These are phyloP conservation scores for Tolypocladium cylindrosporum DNA, from an alignment of 2,329 filamentous ascomycete genomes.

Conservation along the genomic window DNA sequence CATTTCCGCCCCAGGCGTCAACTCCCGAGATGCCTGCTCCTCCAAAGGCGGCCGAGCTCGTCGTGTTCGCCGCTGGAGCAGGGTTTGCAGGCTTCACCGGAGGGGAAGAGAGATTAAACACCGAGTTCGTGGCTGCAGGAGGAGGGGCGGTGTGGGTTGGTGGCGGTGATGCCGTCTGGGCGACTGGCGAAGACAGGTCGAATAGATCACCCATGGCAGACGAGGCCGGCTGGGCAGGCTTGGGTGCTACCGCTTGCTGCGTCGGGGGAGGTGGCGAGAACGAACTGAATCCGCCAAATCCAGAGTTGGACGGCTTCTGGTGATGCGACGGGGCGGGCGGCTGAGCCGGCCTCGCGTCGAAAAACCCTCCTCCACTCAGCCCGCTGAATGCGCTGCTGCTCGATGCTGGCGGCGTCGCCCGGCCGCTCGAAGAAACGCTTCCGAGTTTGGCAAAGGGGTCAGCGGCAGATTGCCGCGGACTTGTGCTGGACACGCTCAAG, in stretches of 20 bases:
- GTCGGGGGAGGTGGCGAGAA: slow-evolving; percentile 37
- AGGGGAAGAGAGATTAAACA: slow-evolving; percentile 68
- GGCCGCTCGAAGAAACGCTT: slow-evolving; percentile 21
- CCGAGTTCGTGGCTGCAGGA: slow-evolving; percentile 43
- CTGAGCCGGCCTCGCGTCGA: slow-evolving; percentile 62
- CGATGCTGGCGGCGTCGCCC: slow-evolving; percentile 22
- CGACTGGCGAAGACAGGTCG: slow-evolving; percentile 53
- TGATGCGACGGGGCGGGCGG: slow-evolving; percentile 39
- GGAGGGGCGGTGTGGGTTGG: slow-evolving; percentile 22
- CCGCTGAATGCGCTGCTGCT: slow-evolving; percentile 36
- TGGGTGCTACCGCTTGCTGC: slow-evolving; percentile 18
- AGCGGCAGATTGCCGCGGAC: slow-evolving; percentile 30
- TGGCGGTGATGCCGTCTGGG: slow-evolving; percentile 33
- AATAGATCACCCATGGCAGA: slow-evolving; percentile 71
- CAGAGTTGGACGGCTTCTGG: slow-evolving; percentile 43
- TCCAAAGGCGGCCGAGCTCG: slow-evolving; percentile 25
- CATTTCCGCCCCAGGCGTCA: slow-evolving; percentile 81
- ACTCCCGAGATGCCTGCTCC: slow-evolving; percentile 35
- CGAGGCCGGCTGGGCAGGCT: slow-evolving; percentile 35
- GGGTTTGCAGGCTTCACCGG: slow-evolving; percentile 35
- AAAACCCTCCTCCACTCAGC: slow-evolving; percentile 70
- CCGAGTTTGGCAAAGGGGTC: slow-evolving; percentile 55
- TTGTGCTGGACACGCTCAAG: slow-evolving; percentile 32
- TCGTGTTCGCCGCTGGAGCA: slow-evolving; percentile 24
- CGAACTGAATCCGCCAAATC: slow-evolving; percentile 57